Evolutionary conservation across 1,284 basidiomycete species (phyloP).

Genomic region (Pascua sp.): DNA sequence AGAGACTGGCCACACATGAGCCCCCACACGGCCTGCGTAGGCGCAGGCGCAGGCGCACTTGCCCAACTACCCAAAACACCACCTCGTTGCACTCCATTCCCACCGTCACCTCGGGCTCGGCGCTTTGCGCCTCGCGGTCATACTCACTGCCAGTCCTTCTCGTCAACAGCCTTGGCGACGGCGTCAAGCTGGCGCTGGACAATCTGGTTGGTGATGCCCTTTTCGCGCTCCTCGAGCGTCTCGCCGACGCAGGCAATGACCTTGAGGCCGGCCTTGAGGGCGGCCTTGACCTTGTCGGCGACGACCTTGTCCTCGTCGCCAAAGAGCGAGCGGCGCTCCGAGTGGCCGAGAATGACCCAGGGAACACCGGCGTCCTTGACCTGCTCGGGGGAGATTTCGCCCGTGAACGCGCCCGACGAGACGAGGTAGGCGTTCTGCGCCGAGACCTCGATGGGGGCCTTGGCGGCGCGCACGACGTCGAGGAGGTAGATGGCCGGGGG

Average conservation of each 20-base stretch:
- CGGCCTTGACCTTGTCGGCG: constrained; percentile 76
- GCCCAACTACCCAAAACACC: too few relatives aligned
- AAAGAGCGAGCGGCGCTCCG: constrained; percentile 91
- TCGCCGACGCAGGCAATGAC: constrained; percentile 98
- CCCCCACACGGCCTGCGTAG: too few relatives aligned
- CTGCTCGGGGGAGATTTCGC: constrained; percentile 83
- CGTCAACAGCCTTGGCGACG: constrained; percentile 62
- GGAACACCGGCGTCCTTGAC: constrained; percentile 80
- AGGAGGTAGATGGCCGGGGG: constrained; percentile 86
- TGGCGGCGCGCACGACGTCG: constrained; percentile 59
- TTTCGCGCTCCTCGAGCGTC: constrained; percentile 84
- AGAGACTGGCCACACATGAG: too few relatives aligned
- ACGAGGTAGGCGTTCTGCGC: constrained; percentile 93
- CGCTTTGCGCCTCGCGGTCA: background rate
- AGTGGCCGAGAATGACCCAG: constrained; percentile 97
- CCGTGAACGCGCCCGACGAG: constrained; percentile 86
- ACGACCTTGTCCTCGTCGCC: constrained; percentile 79
- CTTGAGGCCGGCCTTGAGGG: constrained; percentile 60
- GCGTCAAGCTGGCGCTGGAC: constrained; percentile 79
- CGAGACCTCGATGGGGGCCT: constrained; percentile 67
- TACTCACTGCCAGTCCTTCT: constrained; percentile 73
- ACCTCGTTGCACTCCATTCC: background rate
- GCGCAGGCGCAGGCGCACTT: too few relatives aligned
- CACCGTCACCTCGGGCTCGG: background rate
- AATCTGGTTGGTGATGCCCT: constrained; percentile 70